Base-by-base conservation (phyloP, 2,329 filamentous ascomycete genomes). In the Rhynchosporium graminicola region DNA sequence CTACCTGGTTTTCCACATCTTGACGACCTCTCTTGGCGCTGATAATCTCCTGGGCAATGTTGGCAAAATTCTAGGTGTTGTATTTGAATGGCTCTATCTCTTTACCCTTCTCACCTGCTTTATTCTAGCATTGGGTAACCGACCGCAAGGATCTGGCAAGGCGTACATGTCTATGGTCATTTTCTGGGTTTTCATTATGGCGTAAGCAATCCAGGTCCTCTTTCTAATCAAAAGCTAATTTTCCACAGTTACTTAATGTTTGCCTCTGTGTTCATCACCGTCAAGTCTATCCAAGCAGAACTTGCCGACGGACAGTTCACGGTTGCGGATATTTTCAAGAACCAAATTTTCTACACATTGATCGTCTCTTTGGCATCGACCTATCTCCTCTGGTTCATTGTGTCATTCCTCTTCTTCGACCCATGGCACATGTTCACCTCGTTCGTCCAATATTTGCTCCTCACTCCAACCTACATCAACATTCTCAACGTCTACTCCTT, bases 401-500 rank as follows among this genome's bases (percentile, higher is more conserved):
- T 92, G 0, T 97, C 92, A 8, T 82, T 99, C 68, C 81, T 99
- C 69, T 98, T 98, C 87, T 87, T 98, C 76, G 95, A 99, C 75
- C 95, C 95, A 3, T 99, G 95, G 94, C 95, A 99, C 79, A 98
- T 99, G 92, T 83, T 97, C 76, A 98, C 95, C n/a, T 88, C 89
- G 62, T 92, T 98, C 77, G 76, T 92, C 55, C 95, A 98, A 83
- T 99, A 99, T 76, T 87, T 98, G 70, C 85, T 98, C 47, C 83
- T 99, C 62, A 97, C 93, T 0, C 95, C 95, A 0, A 97, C 93
- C 0, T 99, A 97, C 79, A 96, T 96, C 80, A 99, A 98, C 77
- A 93, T 98, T 63, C 87, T 99, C 72, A 99, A 98, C 80, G 95
- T 99, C 62, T 99, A 98, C 77, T 94, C 94, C 65, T 99, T 99